phyloP scores from a whole-genome alignment of 306 rosid species.

The Abrus precatorius region DNA sequence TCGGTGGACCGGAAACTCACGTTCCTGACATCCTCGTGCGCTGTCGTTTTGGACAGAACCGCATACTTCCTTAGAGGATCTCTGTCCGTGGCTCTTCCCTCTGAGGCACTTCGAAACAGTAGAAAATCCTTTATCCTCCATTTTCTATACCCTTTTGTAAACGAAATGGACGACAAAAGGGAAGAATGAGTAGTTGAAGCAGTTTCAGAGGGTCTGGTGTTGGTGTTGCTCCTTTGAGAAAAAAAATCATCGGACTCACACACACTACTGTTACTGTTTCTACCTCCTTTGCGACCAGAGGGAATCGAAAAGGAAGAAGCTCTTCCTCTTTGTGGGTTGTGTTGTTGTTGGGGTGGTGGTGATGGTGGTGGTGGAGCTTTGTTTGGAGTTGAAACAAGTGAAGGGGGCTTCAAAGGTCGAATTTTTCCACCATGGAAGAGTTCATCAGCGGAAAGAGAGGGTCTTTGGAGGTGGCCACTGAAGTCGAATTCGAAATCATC shows the following conservation, averaged over 20 bases:
- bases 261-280: slow-evolving; percentile 38
- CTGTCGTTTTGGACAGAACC: slow-evolving; percentile 58
- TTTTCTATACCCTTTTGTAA: slow-evolving; percentile 67
- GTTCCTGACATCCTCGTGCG: slow-evolving; percentile 63
- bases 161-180: slow-evolving; percentile 69
- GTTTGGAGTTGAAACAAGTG: background rate
- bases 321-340: slow-evolving; percentile 52
- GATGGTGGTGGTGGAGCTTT: background rate
- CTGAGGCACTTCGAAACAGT: slow-evolving; percentile 88
- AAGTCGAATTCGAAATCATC: slow-evolving; percentile 74
- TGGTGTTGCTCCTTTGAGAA: background rate
- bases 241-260: slow-evolving; percentile 44
- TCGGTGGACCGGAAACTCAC: slow-evolving; percentile 83
- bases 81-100: slow-evolving; percentile 75
- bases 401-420: slow-evolving; percentile 57
- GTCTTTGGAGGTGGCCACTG: slow-evolving; percentile 58
- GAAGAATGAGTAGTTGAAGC: slow-evolving; percentile 47
- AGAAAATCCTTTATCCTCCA: slow-evolving; percentile 82
- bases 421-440: slow-evolving; percentile 83
- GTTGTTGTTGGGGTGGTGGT: background rate
- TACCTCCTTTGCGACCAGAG: slow-evolving; percentile 43
- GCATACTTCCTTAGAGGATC: slow-evolving; percentile 65
- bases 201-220: slow-evolving; percentile 21
- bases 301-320: slow-evolving; percentile 34
- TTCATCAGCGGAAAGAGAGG: slow-evolving; percentile 75